Conservation (phyloP, 2,329 filamentous ascomycete genomes). For the Aspergillus caelatus region DNA sequence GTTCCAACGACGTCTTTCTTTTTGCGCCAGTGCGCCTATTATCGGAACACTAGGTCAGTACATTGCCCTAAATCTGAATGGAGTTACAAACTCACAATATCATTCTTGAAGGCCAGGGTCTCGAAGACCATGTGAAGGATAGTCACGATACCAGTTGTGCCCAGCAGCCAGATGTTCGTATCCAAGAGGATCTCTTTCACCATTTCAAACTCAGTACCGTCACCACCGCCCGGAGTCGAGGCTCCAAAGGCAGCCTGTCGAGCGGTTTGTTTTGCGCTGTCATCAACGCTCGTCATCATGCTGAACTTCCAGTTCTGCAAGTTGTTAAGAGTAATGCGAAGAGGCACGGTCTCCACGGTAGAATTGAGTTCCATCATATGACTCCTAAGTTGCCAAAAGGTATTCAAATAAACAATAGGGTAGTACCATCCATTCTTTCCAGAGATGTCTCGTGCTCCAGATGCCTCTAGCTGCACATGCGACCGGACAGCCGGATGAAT, state of each 20-base stretch:
- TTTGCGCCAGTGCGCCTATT: slow-evolving; percentile 84
- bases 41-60: slow-evolving; percentile 17
- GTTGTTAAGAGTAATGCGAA: slow-evolving; percentile 83
- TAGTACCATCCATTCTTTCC: slow-evolving; percentile 94
- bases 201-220: slow-evolving; percentile 94
- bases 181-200: slow-evolving; percentile 94
- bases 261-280: slow-evolving; percentile 81
- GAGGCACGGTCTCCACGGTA: slow-evolving; percentile 77
- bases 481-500: slow-evolving; percentile 75
- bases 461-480: slow-evolving; percentile 77
- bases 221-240: slow-evolving; percentile 73
- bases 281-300: slow-evolving; percentile 80
- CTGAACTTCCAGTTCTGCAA: slow-evolving; percentile 88
- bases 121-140: slow-evolving; percentile 94
- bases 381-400: slow-evolving; percentile 91
- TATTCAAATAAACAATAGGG: slow-evolving; percentile 89
- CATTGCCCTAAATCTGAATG: neutral
- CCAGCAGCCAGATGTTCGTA: slow-evolving; percentile 88
- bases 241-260: slow-evolving; percentile 75
- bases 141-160: slow-evolving; percentile 79
- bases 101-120: slow-evolving; percentile 93
- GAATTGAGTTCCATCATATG: slow-evolving; percentile 93
- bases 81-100: slow-evolving; percentile 63
- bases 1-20: slow-evolving; percentile 99
- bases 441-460: slow-evolving; percentile 76